Evolutionary conservation across 805 yeast genomes (phyloP).

Genomic region (Ogataea parapolymorpha): DNA sequence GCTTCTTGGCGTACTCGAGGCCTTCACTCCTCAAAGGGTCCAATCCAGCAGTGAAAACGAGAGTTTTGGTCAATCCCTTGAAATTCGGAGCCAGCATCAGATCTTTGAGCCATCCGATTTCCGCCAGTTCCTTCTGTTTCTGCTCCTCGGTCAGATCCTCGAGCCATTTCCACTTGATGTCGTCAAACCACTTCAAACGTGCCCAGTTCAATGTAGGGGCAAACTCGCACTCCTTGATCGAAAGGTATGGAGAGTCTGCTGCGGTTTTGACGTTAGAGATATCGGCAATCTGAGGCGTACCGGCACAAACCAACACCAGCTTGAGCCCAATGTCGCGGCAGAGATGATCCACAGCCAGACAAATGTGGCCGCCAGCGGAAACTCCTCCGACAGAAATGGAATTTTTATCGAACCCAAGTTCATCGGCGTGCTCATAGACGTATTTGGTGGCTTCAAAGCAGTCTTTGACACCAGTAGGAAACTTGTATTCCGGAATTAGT

Average conservation of each 20-base stretch:
- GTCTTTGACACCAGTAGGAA: constrained; percentile 30
- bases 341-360: constrained; percentile 29
- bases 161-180: constrained; percentile 29
- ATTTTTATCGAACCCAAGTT: constrained; percentile 18
- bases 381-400: constrained; percentile 30
- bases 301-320: constrained; percentile 28
- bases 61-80: constrained; percentile 27
- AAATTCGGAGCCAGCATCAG: constrained; percentile 31
- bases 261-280: constrained; percentile 24
- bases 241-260: constrained; percentile 28
- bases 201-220: constrained; percentile 35
- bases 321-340: constrained; percentile 27
- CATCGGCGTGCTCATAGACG: constrained; percentile 23
- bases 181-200: constrained; percentile 30
- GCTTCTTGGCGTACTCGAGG: constrained; percentile 29
- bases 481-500: constrained; percentile 30
- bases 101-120: constrained; percentile 32
- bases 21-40: constrained; percentile 36
- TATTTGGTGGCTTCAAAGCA: constrained; percentile 30
- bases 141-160: constrained; percentile 16
- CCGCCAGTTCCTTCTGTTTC: constrained; percentile 16
- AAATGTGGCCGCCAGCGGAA: constrained; percentile 27
- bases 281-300: constrained; percentile 34
- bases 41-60: constrained; percentile 32
- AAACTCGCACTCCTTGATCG: constrained; percentile 29